phyloP scores from a whole-genome alignment of 306 rosid species.

The Casuarina cunninghamiana region DNA sequence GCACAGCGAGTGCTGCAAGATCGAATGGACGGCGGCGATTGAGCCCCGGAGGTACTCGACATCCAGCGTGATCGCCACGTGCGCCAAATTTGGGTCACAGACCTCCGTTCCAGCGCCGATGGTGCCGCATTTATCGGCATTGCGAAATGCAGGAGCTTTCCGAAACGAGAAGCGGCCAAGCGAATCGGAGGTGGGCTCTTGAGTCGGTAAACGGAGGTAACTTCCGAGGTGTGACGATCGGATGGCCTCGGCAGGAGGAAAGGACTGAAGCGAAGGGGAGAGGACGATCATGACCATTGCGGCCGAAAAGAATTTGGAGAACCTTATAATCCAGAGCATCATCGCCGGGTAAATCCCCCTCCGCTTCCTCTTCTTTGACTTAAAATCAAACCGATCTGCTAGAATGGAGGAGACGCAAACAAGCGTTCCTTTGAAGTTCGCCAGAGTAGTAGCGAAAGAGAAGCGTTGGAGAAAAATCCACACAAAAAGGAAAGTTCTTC shows the following conservation, averaged over 20 bases:
- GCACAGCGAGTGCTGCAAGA: slow-evolving; percentile 57
- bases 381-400: slow-evolving; percentile 30
- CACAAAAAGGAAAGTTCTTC: not conserved
- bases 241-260: slow-evolving; percentile 75
- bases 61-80: slow-evolving; percentile 78
- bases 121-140: slow-evolving; percentile 54
- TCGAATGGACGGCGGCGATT: slow-evolving; percentile 77
- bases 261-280: slow-evolving; percentile 72
- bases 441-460: slow-evolving; percentile 29
- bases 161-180: slow-evolving; percentile 46
- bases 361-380: slow-evolving; percentile 33
- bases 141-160: slow-evolving; percentile 47
- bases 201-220: slow-evolving; percentile 32
- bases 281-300: slow-evolving; percentile 61
- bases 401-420: slow-evolving; percentile 29
- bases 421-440: slow-evolving; percentile 47
- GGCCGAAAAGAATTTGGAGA: slow-evolving; percentile 60
- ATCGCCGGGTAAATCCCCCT: slow-evolving; percentile 17
- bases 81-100: slow-evolving; percentile 64
- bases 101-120: slow-evolving; percentile 20
- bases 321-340: slow-evolving; percentile 59
- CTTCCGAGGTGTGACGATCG: slow-evolving; percentile 49
- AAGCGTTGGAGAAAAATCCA: not conserved
- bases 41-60: slow-evolving; percentile 79
- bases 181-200: slow-evolving; percentile 4